Evolutionary conservation across 1,284 basidiomycete genomes (phyloP), one percentile per base, ranked within the genome.

Genomic region (Puccinia hordei): DNA sequence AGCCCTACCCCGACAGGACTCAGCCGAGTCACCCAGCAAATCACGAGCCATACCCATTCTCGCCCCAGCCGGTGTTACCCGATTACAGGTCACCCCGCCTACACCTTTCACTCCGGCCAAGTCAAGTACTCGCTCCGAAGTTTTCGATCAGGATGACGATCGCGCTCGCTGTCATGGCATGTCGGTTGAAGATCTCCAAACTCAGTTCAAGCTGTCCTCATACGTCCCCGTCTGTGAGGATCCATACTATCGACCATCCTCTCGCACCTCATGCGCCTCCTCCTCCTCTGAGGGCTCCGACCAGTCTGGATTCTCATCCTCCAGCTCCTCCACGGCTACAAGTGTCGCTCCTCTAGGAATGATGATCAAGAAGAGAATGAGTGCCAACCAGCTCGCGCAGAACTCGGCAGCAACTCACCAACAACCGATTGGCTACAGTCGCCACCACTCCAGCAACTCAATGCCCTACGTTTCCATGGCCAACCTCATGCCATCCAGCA

Each of bases 261-360:
- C 75, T 10, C 75, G 75, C 24, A 55, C 75, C 38, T 69, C 75
- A 6, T 78, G 33, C 17, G 75, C 75, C 13, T 78, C 63, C 22
- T 78, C 75, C 8, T 78, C 75, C 9, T 78, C 75, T 19, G 59
- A 75, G 38, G 75, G 75, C 46, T 78, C 75, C 17, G 75, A 78
- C 41, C 44, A 69, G n/a, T 78, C 75, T 38, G 61, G 44, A 15
- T 76, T 76, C 49, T 76, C 74, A 8, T 51, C 74, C 17, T 63
- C 61, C 1, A 65, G 59, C 59, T 66, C 61, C 1, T 76, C 74
- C 8, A 76, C 74, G 10, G 61, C 74, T 30, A 65, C 74, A 17
- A 76, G 59, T 24, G 44, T 76, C 49, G 59, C 59, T 9, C 61
- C 74, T 13, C 19, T 61, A 6, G 74, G 59, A 9, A 27, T 51